Conservation (phyloP, 164 flowering plant genomes). For the Macadamia integrifolia region DNA sequence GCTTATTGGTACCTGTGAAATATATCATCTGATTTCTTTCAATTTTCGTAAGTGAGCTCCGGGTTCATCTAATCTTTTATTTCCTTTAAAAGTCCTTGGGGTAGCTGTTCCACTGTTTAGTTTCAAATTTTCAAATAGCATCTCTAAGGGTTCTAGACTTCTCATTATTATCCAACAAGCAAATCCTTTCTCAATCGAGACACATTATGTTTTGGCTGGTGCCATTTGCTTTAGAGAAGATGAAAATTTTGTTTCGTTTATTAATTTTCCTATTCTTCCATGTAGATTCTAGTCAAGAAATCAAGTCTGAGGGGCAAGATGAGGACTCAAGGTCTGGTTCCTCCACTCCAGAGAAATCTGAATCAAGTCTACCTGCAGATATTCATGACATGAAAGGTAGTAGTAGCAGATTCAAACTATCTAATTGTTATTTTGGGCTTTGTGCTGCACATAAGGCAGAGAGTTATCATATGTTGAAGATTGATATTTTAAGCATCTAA, state of each 20-base stretch:
- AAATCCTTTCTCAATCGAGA: too few species aligned
- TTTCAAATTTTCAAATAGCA: background rate
- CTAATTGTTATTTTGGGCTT: constrained; percentile 4
- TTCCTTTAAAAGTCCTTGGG: background rate
- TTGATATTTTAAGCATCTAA: constrained; percentile 12
- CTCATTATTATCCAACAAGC: too few species aligned
- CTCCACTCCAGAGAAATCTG: constrained; percentile 18
- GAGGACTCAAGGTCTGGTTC: constrained; percentile 11
- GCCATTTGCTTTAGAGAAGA: constrained; percentile 6
- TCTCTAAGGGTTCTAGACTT: background rate
- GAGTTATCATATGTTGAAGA: constrained; percentile 3
- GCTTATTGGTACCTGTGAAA: background rate
- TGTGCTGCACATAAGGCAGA: background rate
- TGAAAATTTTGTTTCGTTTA: constrained; percentile 14
- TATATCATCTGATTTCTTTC: background rate
- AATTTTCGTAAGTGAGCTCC: background rate
- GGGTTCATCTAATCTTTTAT: background rate
- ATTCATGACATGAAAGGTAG: constrained; percentile 9
- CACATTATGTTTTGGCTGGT: constrained; percentile 12
- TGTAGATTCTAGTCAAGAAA: constrained; percentile 40
- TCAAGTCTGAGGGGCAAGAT: constrained; percentile 21
- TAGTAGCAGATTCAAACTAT: constrained; percentile 2
- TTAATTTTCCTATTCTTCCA: constrained; percentile 25
- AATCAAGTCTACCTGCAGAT: constrained; percentile 15
- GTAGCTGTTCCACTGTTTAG: background rate